A percentile compares a stretch with the other conserved stretches of the same genome.
phyloP scores from a whole-genome alignment of 2,329 filamentous ascomycete species.

The Trichophyton rubrum region DNA sequence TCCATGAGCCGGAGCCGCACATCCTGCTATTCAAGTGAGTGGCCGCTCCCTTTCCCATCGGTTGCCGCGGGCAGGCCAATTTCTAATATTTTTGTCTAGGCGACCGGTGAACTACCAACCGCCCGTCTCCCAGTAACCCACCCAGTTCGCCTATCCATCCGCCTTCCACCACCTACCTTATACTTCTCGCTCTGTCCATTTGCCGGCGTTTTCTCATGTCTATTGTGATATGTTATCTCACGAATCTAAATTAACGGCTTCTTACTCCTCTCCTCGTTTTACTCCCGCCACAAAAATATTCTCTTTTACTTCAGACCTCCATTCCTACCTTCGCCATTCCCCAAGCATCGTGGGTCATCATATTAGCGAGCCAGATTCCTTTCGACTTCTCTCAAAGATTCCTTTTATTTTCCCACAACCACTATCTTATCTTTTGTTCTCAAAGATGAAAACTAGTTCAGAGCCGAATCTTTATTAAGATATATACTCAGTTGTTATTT shows the following conservation, averaged over 20 bases:
- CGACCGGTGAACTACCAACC: slow-evolving; percentile 76
- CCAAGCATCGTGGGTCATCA: not conserved
- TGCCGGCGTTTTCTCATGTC: slow-evolving; percentile 8
- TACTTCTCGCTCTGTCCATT: slow-evolving; percentile 1
- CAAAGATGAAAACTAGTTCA: not conserved
- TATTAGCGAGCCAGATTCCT: not conserved
- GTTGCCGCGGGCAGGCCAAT: slow-evolving; percentile 4
- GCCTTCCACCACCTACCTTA: not conserved
- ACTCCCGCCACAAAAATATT: not conserved
- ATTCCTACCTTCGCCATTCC: not conserved
- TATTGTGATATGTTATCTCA: not conserved
- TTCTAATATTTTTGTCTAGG: slow-evolving; percentile 35
- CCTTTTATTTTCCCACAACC: not conserved
- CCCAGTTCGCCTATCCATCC: not conserved
- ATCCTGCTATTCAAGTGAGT: slow-evolving; percentile 85
- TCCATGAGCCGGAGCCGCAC: slow-evolving; percentile 96
- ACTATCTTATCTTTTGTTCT: not conserved
- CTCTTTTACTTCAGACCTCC: too few relatives aligned
- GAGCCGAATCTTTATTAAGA: not conserved
- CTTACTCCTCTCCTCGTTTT: not conserved
- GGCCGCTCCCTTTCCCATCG: slow-evolving; percentile 8
- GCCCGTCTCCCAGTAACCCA: slow-evolving; percentile 30
- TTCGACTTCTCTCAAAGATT: not conserved
- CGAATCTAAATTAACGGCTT: slow-evolving; percentile 1
- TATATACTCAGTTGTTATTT: not conserved